Evolutionary conservation across 768 basidiomycete genomes (phyloP), one percentile per base, ranked within the genome.

Genomic region (Boletus vermiculosoides): DNA sequence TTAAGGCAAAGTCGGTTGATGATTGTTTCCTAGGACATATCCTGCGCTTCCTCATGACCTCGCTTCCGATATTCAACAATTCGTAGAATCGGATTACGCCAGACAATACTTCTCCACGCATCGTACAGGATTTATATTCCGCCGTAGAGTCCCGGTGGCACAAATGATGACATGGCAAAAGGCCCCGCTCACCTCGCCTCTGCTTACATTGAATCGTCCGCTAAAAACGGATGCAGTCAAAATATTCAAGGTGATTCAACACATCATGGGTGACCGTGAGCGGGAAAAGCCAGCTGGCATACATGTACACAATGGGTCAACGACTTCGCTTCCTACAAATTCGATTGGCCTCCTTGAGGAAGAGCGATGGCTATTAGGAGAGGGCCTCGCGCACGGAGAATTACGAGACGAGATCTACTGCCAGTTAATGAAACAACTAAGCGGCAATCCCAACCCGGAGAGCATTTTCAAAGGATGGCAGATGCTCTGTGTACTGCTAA

Each of bases 131-230:
- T 87, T 96, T 67, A 87, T 94, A 56, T 94, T 94, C 72, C 80
- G 83, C 59, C 81, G 92, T 45, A 84, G 80, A 58, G 83, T 96
- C 2, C 93, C 94, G 1, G 83, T 96, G 4, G 85, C 80, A 23
- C 87, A 92, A 66, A 82, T 96, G 74, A 94, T 97, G 90, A 80
- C 83, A 47, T 96, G 93, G 92, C 94, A 96, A 71, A 92, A 88
- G 80, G 65, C 79, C 1, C 85, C 89, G 9, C 77, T 98, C 45
- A 75, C 79, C 3, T 81, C 86, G 0, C 93, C 94, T 3, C 76
- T 98, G 15, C 82, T 98, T 20, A 79, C 85, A 6, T 72, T 92
- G 10, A 85, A 85, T 53, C 79, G 86, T 5, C 59, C 78, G 0
- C 76, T 93, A 22, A 81, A 84, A 57, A 86, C 84, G 66, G 88